Conservation (phyloP, 495 filamentous ascomycete species). For the Staphylotrichum longicolle region DNA sequence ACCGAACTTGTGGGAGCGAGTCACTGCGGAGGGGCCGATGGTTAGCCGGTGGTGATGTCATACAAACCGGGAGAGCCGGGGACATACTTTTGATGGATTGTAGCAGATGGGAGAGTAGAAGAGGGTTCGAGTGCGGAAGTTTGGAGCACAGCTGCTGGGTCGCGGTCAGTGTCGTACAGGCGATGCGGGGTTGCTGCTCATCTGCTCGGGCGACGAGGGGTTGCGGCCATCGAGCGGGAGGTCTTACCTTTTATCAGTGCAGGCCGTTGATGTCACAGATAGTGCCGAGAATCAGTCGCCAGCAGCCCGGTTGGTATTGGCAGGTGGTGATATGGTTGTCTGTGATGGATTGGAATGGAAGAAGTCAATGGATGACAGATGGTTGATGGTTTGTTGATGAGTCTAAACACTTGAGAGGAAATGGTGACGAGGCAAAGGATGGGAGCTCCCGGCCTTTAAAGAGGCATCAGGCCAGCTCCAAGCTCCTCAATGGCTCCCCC, state of each 20-base stretch:
- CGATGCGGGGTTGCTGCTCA: constrained; percentile 19
- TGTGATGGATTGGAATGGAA: constrained; percentile 15
- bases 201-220: constrained; percentile 3
- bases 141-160: background rate
- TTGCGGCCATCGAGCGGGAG: background rate
- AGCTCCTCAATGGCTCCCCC: too few relatives aligned
- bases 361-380: background rate
- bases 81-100: constrained; percentile 30
- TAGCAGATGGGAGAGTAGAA: background rate
- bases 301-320: background rate
- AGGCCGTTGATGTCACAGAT: constrained; percentile 15
- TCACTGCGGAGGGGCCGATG: constrained; percentile 57
- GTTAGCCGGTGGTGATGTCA: constrained; percentile 26
- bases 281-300: background rate
- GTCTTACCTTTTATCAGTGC: background rate
- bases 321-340: constrained; percentile 1
- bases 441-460: constrained; percentile 31
- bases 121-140: constrained; percentile 5
- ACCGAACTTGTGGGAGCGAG: constrained; percentile 88
- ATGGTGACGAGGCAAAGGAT: constrained; percentile 12
- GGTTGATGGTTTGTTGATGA: constrained; percentile 18
- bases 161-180: constrained; percentile 20
- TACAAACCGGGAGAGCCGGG: background rate
- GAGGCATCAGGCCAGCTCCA: constrained; percentile 8
- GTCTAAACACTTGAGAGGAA: constrained; percentile 20